Percentiles rank a stretch among this genome's conserved stretches.
Evolutionary conservation across 148 eudicot species (phyloP).

Genomic region (Camellia japonica): DNA sequence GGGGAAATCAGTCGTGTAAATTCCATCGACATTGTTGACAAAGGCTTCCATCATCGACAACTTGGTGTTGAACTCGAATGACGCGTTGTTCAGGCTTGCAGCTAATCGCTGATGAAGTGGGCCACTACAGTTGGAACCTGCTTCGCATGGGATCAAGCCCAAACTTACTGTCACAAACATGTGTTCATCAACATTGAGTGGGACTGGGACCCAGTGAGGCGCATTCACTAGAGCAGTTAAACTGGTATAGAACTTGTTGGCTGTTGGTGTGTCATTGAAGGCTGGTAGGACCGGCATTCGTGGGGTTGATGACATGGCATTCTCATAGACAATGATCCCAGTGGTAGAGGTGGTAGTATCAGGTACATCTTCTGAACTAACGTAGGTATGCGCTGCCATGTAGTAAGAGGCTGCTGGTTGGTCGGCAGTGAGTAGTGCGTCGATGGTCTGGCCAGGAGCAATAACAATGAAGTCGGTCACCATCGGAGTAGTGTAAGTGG

Average conservation of each 20-base stretch:
- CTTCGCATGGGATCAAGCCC: conserved; percentile 49
- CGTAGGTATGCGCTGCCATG: conserved; percentile 57
- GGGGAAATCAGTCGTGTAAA: conserved; percentile 57
- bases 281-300: conserved; percentile 50
- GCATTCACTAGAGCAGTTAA: conserved; percentile 42
- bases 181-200: conserved; percentile 37
- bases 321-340: conserved; percentile 38
- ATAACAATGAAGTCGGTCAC: conserved; percentile 47
- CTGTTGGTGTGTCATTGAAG: conserved; percentile 56
- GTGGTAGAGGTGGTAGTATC: conserved; percentile 54
- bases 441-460: conserved; percentile 73
- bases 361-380: conserved; percentile 35
- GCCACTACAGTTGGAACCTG: conserved; percentile 44
- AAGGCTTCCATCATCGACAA: conserved; percentile 52
- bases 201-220: conserved; percentile 48
- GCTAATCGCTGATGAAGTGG: conserved; percentile 39
- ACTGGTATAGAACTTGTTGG: conserved; percentile 45
- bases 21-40: conserved; percentile 32
- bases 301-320: conserved; percentile 23
- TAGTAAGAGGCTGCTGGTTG: conserved; percentile 43
- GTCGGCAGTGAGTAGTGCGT: conserved; percentile 54
- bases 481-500: conserved; percentile 53
- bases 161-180: conserved; percentile 63
- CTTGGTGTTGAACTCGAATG: conserved; percentile 39
- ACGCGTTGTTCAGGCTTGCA: conserved; percentile 60